Percentiles rank a stretch among this genome's conserved stretches.
Evolutionary conservation across 2,329 filamentous ascomycete genomes (phyloP).

Genomic region (Cladosporium sp.): DNA sequence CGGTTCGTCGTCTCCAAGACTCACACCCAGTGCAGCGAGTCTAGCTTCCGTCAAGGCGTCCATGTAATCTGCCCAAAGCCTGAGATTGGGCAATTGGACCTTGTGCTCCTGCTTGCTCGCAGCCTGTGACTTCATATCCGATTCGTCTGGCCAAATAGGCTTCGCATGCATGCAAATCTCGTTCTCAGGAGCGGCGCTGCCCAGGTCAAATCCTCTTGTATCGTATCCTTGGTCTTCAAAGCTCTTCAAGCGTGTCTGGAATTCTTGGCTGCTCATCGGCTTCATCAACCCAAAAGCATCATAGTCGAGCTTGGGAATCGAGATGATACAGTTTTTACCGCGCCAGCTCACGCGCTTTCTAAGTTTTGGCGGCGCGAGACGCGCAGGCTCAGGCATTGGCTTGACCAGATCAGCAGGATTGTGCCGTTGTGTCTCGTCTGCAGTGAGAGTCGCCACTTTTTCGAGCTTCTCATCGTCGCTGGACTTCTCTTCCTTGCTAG

Average conservation of each 20-base stretch:
- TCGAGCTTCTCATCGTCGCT: neutral
- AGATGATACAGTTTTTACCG: slow-evolving; percentile 48
- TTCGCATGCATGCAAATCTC: slow-evolving; percentile 58
- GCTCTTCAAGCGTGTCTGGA: slow-evolving; percentile 61
- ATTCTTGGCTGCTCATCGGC: slow-evolving; percentile 53
- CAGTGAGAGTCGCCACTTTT: neutral
- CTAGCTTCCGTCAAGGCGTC: slow-evolving; percentile 86
- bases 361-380: slow-evolving; percentile 37
- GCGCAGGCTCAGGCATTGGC: slow-evolving; percentile 20
- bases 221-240: slow-evolving; percentile 72
- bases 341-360: slow-evolving; percentile 49
- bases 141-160: slow-evolving; percentile 64
- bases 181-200: slow-evolving; percentile 42
- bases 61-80: slow-evolving; percentile 77
- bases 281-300: slow-evolving; percentile 43
- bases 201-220: slow-evolving; percentile 66
- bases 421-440: slow-evolving; percentile 15
- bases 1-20: slow-evolving; percentile 68
- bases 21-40: slow-evolving; percentile 85
- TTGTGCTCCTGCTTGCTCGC: slow-evolving; percentile 56
- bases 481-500: slow-evolving; percentile 10
- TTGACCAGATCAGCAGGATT: slow-evolving; percentile 19
- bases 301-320: slow-evolving; percentile 46
- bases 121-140: slow-evolving; percentile 44
- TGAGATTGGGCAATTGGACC: slow-evolving; percentile 70